Evolutionary conservation across 495 filamentous ascomycete genomes (phyloP), one percentile per base, ranked within the genome.

Genomic region (Eremomyces bilateralis): DNA sequence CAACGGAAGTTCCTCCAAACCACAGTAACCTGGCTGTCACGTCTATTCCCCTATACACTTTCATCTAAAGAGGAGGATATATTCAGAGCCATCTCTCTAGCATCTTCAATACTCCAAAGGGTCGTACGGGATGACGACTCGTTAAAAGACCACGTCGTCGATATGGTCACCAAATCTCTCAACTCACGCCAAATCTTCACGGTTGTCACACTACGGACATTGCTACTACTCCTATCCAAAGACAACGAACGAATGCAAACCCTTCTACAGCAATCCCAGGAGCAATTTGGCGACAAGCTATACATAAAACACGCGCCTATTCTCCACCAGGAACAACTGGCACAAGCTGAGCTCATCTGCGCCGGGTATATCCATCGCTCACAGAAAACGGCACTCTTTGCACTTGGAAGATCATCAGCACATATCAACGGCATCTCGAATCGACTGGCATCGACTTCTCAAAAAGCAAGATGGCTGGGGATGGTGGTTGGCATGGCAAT

Each of bases 401-500:
- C 71, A 20, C 52, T 80, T 19, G 63, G 78, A 38, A 70, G 72
- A 21, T 81, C 82, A 11, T 67, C 76, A 19, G 35, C 54, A 1
- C 88, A 82, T 52, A 59, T 85, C 4, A 78, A 66, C 41, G 65
- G 70, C 19, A 68, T 95, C 19, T 93, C 88, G 0, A 94, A 93
- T 45, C 69, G 84, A 27, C 59, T 99, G n/a, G 67, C 67, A 8
- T 64, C 78, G 18, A 69, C 80, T 15, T 81, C 84, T 31, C 59
- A 60, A 11, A 64, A 71, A 36, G 73, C 79, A 34, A 68, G 88
- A 3, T 78, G 84, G 36, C 61, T 99, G 3, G 90, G 88, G 0
- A 93, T 99, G 78, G 59, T 80, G 3, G 69, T 93, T 29, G 88
- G 78, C 1, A 82, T 76, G 32, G 68, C 72, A 0, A 65, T 95